A percentile compares a stretch with the other conserved stretches of the same genome.
Conservation (phyloP, 768 basidiomycete genomes). For the Naganishia vishniacii region DNA sequence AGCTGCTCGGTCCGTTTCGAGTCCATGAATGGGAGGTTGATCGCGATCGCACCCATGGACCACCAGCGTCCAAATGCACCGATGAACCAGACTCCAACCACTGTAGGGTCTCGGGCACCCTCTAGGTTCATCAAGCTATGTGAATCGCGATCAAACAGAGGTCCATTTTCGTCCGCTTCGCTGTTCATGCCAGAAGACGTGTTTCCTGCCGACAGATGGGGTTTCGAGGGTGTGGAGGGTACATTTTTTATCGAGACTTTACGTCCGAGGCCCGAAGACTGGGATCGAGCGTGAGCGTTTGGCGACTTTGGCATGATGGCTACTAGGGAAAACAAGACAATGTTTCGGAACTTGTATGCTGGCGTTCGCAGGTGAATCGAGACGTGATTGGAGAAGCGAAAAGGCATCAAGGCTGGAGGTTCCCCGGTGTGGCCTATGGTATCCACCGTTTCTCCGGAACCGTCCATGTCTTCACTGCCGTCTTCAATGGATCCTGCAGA, state of each 20-base stretch:
- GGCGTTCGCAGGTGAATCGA: conserved; percentile 89
- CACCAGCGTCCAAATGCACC: conserved; percentile 90
- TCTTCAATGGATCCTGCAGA: conserved; percentile 25
- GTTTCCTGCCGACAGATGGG: background rate
- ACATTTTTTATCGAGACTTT: conserved; percentile 50
- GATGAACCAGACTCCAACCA: conserved; percentile 72
- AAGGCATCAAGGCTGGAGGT: conserved; percentile 43
- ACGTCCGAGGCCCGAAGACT: conserved; percentile 47
- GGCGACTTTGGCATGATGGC: conserved; percentile 52
- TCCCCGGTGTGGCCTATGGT: background rate
- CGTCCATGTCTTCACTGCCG: conserved; percentile 1
- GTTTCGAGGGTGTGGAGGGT: conserved; percentile 5
- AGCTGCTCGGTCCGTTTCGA: conserved; percentile 31
- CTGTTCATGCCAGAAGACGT: conserved; percentile 2
- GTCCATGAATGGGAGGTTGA: conserved; percentile 40
- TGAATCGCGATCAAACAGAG: conserved; percentile 11
- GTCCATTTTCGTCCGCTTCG: conserved; percentile 27
- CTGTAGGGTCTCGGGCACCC: conserved; percentile 23
- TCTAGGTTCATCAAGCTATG: conserved; percentile 7
- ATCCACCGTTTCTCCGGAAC: background rate
- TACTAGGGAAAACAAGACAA: conserved; percentile 81
- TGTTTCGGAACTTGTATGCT: conserved; percentile 76
- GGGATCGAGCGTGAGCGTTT: conserved; percentile 54
- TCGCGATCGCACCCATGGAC: conserved; percentile 68
- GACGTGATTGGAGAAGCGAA: conserved; percentile 81